Conservation (phyloP, 1,139 yeast species). For the Torulaspora globosa region DNA sequence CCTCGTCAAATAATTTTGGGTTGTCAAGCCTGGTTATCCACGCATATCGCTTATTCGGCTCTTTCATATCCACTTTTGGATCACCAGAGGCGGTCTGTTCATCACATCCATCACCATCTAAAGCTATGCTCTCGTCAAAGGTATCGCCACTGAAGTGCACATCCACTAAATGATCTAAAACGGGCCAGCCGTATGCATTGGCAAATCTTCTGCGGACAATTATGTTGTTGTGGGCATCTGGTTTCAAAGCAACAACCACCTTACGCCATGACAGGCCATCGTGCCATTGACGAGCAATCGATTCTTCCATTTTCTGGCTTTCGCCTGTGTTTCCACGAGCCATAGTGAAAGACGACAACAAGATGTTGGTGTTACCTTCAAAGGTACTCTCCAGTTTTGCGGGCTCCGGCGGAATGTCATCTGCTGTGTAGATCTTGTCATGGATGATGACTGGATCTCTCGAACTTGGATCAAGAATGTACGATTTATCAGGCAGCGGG, state of each 20-base stretch:
- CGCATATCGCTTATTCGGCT: constrained; percentile 28
- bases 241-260: constrained; percentile 76
- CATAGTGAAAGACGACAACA: constrained; percentile 27
- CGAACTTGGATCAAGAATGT: constrained; percentile 58
- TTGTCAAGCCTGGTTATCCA: constrained; percentile 52
- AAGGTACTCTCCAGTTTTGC: constrained; percentile 16
- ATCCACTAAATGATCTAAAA: constrained; percentile 71
- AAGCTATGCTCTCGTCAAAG: constrained; percentile 1
- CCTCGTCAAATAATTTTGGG: constrained; percentile 58
- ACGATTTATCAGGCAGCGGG: constrained; percentile 71
- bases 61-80: constrained; percentile 54
- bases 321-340: constrained; percentile 11
- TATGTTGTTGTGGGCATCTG: constrained; percentile 95
- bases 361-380: constrained; percentile 21
- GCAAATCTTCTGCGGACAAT: constrained; percentile 83
- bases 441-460: constrained; percentile 61
- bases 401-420: constrained; percentile 53
- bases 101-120: neutral
- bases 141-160: constrained; percentile 48
- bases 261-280: constrained; percentile 81
- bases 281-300: constrained; percentile 86
- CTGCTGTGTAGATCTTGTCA: constrained; percentile 67
- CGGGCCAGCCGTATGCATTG: constrained; percentile 97
- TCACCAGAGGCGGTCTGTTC: constrained; percentile 50
- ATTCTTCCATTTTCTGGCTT: constrained; percentile 50